A percentile compares a stretch with the other conserved stretches of the same genome.
Evolutionary conservation across 768 basidiomycete species (phyloP).

Genomic region (Lepiota subincarnata): DNA sequence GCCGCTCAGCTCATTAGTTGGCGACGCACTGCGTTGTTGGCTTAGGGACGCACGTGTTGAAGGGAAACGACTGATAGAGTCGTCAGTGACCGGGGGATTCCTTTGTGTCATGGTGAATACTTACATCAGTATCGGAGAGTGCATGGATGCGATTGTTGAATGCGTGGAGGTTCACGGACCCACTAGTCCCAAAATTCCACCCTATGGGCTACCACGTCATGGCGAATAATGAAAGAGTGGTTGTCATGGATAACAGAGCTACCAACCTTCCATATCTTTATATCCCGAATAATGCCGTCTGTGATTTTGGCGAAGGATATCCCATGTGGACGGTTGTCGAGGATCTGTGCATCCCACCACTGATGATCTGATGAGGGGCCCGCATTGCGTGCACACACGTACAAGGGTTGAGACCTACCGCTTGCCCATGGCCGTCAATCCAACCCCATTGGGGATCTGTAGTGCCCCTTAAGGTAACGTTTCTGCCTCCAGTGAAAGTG

Average conservation of each 20-base stretch:
- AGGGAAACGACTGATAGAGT: slow-evolving; percentile 45
- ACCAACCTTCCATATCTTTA: slow-evolving; percentile 52
- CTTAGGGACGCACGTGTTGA: slow-evolving; percentile 47
- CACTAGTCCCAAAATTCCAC: slow-evolving; percentile 55
- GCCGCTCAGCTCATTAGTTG: background rate
- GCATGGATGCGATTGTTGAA: slow-evolving; percentile 56
- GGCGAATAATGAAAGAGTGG: background rate
- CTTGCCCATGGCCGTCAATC: slow-evolving; percentile 59
- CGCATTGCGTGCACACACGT: background rate
- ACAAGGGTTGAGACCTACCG: slow-evolving; percentile 23
- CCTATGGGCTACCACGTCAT: slow-evolving; percentile 41
- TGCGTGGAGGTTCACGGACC: slow-evolving; percentile 43
- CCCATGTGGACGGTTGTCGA: slow-evolving; percentile 52
- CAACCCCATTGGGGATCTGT: slow-evolving; percentile 58
- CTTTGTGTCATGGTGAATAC: background rate
- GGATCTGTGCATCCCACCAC: slow-evolving; percentile 58
- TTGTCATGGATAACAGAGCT: background rate
- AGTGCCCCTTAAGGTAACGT: slow-evolving; percentile 55
- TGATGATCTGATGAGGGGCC: slow-evolving; percentile 15
- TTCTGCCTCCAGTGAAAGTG: slow-evolving; percentile 48
- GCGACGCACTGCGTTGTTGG: background rate
- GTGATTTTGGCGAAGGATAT: slow-evolving; percentile 50
- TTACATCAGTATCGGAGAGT: slow-evolving; percentile 39
- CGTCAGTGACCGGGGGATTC: background rate
- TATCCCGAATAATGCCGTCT: slow-evolving; percentile 50